Evolutionary conservation across 2,329 filamentous ascomycete species (phyloP), one percentile per base, ranked within the genome.

Genomic region (Monilinia laxa): DNA sequence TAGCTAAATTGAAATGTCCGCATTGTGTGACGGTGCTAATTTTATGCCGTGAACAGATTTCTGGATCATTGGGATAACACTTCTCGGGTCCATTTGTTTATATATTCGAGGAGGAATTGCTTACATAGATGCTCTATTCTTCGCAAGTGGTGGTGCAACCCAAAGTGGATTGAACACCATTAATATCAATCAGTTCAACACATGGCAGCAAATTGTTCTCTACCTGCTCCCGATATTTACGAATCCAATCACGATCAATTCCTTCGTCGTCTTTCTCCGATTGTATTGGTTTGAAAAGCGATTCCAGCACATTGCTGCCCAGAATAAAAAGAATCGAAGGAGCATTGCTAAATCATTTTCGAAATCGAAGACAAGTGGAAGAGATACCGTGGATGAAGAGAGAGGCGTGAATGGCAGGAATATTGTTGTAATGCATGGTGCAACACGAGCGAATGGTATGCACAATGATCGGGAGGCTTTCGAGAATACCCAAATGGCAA

Each of bases 231-330:
- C 89, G 4, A 88, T 92, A 82, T 73, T 92, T 16, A 87, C 89
- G 35, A 96, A 92, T 62, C 93, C 93, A 0, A 95, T 97, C 69
- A 88, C 90, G 57, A 89, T 97, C 73, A 88, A 96, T 75, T 87
- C 90, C 2, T 90, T 87, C 55, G 92, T 99, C 55, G 95, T 99
- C 10, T 94, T 97, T 73, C 84, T 98, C 18, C 90, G 95, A 35
- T 82, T 99, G 1, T 97, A 97, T 79, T 99, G 94, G 94, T 99
- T 99, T 76, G 93, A 99, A 79, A 97, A 96, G 78, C 87, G 93
- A 10, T 98, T 99, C 76, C 90, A 96, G 76, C 84, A 91, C 73
- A 85, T 97, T 70, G 93, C 90, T 18, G 84, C 83, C 45, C 91
- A 96, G 73, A 88, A 91, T 1, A 86, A 87, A 65, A 82, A 80